Conservation (phyloP, 106 monocot genomes). For the Narthecium ossifragum region DNA sequence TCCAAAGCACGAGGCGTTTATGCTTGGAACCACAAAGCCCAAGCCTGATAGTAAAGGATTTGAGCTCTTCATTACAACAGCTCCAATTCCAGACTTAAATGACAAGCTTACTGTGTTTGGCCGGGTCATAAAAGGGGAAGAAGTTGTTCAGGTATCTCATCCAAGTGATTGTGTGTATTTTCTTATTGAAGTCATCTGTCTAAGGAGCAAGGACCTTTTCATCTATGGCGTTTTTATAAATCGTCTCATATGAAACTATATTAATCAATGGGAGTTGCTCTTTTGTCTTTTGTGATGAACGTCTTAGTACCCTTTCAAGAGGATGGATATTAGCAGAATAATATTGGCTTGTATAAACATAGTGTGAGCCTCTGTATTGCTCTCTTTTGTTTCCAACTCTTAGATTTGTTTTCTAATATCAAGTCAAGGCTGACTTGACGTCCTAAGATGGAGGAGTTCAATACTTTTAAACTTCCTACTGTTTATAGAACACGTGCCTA, state of each 20-base stretch:
- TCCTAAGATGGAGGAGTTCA: no score
- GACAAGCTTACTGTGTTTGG: constrained; percentile 93
- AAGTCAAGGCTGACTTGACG: no score
- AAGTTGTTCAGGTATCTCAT: constrained; percentile 91
- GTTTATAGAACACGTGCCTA: no score
- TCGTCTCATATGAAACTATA: background rate
- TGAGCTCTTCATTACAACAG: constrained; percentile 94
- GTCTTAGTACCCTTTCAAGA: no score
- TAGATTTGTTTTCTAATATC: no score
- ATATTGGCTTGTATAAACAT: no score
- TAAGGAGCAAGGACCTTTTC: background rate
- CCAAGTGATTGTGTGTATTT: no score
- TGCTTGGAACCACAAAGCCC: constrained; percentile 85
- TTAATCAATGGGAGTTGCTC: background rate
- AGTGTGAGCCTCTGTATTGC: no score
- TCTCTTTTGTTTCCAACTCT: no score
- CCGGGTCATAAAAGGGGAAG: constrained; percentile 80
- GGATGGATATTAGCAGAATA: background rate
- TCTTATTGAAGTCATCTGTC: no score
- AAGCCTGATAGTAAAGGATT: constrained; percentile 61
- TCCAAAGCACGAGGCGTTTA: constrained; percentile 94
- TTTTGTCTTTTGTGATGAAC: background rate
- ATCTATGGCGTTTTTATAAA: background rate
- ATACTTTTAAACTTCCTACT: no score
- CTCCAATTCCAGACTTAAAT: constrained; percentile 85